These are phyloP conservation scores for Diaporthe destruens DNA, from an alignment of 2,329 filamentous ascomycete species.

Conservation along the genomic window DNA sequence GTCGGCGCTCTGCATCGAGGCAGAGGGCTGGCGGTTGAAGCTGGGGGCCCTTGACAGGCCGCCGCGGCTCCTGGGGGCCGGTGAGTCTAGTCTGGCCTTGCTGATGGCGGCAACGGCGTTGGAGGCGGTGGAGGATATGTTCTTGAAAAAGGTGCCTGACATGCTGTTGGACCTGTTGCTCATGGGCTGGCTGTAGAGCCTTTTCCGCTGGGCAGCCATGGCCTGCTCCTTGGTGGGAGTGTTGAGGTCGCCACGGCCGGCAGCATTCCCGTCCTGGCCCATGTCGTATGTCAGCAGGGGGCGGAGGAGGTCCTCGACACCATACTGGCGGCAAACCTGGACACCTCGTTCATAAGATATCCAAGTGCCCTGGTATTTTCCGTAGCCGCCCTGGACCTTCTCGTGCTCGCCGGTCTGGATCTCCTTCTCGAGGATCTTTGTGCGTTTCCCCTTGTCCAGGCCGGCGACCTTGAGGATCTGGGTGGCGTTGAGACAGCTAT, in stretches of 20 bases:
- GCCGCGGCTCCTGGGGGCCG: slow-evolving; percentile 72
- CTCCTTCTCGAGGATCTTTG: slow-evolving; percentile 97
- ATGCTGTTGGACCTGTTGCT: slow-evolving; percentile 76
- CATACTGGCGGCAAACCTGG: slow-evolving; percentile 87
- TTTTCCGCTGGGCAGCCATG: slow-evolving; percentile 94
- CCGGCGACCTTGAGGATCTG: slow-evolving; percentile 98
- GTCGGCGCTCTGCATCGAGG: slow-evolving; percentile 76
- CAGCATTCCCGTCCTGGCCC: slow-evolving; percentile 78
- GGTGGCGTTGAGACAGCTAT: slow-evolving; percentile 97
- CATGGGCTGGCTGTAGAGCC: slow-evolving; percentile 83
- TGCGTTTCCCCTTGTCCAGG: slow-evolving; percentile 97
- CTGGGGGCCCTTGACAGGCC: slow-evolving; percentile 76
- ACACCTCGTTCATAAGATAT: slow-evolving; percentile 93
- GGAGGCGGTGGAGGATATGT: slow-evolving; percentile 92
- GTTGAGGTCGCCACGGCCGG: slow-evolving; percentile 82
- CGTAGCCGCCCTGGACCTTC: slow-evolving; percentile 98
- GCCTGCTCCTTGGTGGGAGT: slow-evolving; percentile 99
- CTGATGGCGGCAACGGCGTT: slow-evolving; percentile 96
- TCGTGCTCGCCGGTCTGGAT: slow-evolving; percentile 97
- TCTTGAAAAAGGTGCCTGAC: slow-evolving; percentile 94
- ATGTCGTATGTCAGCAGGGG: slow-evolving; percentile 86
- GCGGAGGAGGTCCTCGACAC: slow-evolving; percentile 80
- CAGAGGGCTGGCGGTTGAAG: slow-evolving; percentile 73
- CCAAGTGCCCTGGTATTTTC: slow-evolving; percentile 99
- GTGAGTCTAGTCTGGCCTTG: slow-evolving; percentile 94